phyloP scores from a whole-genome alignment of 768 basidiomycete species.

The Kwoniella europaea region DNA sequence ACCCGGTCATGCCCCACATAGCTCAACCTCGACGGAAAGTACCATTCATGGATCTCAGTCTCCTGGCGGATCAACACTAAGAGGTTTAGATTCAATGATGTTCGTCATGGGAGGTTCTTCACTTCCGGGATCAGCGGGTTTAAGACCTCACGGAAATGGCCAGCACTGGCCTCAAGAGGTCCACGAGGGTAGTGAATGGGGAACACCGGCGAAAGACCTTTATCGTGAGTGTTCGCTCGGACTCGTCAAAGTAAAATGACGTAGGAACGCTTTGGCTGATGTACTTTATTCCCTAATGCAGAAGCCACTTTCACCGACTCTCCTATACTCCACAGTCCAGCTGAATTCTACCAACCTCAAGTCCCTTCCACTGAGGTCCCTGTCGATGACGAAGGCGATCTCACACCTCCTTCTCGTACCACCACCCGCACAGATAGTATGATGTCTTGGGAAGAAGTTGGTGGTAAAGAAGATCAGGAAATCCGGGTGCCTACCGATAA shows the following conservation, averaged over 20 bases:
- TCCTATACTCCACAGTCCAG: constrained; percentile 13
- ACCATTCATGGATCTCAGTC: constrained; percentile 35
- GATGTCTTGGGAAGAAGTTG: constrained; percentile 56
- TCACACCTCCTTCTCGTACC: constrained; percentile 23
- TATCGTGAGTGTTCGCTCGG: constrained; percentile 25
- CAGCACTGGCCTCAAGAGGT: constrained; percentile 43
- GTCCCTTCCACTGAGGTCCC: background rate
- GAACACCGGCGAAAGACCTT: constrained; percentile 46
- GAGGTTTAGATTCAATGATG: constrained; percentile 45
- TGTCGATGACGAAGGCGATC: constrained; percentile 20
- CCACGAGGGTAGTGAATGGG: constrained; percentile 46
- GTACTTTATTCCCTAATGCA: background rate
- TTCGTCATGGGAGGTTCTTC: constrained; percentile 41
- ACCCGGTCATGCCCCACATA: constrained; percentile 24
- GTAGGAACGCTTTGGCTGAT: background rate
- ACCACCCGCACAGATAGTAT: constrained; percentile 33
- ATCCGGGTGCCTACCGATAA: constrained; percentile 40
- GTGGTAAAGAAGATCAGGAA: constrained; percentile 41
- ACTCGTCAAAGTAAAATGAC: background rate
- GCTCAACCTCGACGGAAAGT: constrained; percentile 35
- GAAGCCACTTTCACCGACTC: constrained; percentile 32
- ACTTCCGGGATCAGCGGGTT: constrained; percentile 7
- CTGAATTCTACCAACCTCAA: constrained; percentile 1
- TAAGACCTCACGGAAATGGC: constrained; percentile 12
- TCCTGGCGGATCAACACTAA: constrained; percentile 35